Conservation (phyloP, 2,329 filamentous ascomycete genomes). For the Aurifilum marmelostoma region DNA sequence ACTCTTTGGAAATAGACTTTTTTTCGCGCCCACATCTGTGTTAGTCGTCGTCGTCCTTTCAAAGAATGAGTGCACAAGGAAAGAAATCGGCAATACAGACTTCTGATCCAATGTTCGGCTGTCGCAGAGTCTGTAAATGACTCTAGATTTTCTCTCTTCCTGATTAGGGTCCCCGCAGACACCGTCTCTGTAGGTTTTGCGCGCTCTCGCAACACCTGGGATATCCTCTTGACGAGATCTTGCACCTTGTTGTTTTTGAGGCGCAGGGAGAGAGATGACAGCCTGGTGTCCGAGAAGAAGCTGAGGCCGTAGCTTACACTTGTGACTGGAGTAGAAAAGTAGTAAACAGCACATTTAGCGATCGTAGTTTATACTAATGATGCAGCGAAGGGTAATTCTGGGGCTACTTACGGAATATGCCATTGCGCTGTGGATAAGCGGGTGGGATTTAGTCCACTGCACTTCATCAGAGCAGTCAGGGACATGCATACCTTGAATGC, state of each 20-base stretch:
- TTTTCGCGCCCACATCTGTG: no score
- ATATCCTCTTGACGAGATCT: slow-evolving; percentile 32
- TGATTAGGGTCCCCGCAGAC: slow-evolving; percentile 6
- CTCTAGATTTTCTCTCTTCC: slow-evolving; percentile 10
- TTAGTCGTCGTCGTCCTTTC: not conserved
- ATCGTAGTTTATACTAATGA: not conserved
- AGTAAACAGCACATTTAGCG: not conserved
- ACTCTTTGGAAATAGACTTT: slow-evolving; percentile 45
- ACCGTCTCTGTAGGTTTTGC: slow-evolving; percentile 25
- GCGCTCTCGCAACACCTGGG: slow-evolving; percentile 31
- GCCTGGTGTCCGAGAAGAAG: slow-evolving; percentile 38
- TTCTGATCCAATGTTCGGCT: slow-evolving; percentile 25
- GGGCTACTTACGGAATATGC: slow-evolving; percentile 34
- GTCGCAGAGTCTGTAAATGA: slow-evolving; percentile 12
- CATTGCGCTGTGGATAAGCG: slow-evolving; percentile 33
- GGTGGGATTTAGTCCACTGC: not conserved
- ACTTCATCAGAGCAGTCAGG: not conserved
- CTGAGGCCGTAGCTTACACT: slow-evolving; percentile 35
- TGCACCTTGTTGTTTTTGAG: slow-evolving; percentile 8
- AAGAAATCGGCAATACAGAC: slow-evolving; percentile 7
- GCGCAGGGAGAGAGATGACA: slow-evolving; percentile 36
- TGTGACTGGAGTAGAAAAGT: slow-evolving; percentile 16
- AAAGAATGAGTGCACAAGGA: not conserved
- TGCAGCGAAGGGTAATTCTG: not conserved
- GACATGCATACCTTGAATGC: slow-evolving; percentile 33